Percentiles rank a stretch among this genome's conserved stretches.
These are phyloP conservation scores for Biancaea sappan DNA, from an alignment of 306 rosid genomes.

Conservation along the genomic window DNA sequence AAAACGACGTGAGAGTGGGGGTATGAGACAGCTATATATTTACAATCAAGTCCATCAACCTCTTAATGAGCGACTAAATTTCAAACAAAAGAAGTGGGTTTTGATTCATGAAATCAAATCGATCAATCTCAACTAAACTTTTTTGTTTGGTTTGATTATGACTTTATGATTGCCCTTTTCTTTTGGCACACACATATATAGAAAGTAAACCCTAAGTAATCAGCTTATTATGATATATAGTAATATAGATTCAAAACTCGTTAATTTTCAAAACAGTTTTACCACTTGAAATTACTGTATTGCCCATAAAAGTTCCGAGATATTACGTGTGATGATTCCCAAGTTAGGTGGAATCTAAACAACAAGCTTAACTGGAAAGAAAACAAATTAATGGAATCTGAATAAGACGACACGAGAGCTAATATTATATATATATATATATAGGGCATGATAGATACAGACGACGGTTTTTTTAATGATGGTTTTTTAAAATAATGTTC, in stretches of 20 bases:
- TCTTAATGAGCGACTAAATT: constrained; percentile 27
- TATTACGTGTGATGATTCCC: not conserved
- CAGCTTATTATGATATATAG: not conserved
- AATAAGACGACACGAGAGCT: not conserved
- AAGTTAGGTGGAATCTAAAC: constrained; percentile 27
- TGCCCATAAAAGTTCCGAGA: constrained; percentile 6
- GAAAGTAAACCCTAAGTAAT: not conserved
- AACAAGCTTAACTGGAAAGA: not conserved
- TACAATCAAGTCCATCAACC: constrained; percentile 27
- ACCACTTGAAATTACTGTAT: not conserved
- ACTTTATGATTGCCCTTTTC: not conserved
- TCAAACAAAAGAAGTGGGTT: constrained; percentile 18
- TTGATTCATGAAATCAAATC: not conserved
- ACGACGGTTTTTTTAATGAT: not conserved
- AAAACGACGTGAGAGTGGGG: constrained; percentile 17
- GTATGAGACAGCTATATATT: constrained; percentile 34
- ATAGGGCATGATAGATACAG: not conserved
- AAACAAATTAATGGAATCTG: constrained; percentile 17
- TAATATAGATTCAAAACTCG: too few species aligned
- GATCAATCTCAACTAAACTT: constrained; percentile 4
- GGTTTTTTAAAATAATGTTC: not conserved
- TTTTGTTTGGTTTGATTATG: constrained; percentile 3
- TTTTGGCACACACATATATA: too few species aligned
- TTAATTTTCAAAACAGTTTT: constrained; percentile 17
- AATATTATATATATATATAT: too few species aligned